These are phyloP conservation scores for Tanacetum coccineum DNA, from an alignment of 129 eudicot species.

Conservation along the genomic window DNA sequence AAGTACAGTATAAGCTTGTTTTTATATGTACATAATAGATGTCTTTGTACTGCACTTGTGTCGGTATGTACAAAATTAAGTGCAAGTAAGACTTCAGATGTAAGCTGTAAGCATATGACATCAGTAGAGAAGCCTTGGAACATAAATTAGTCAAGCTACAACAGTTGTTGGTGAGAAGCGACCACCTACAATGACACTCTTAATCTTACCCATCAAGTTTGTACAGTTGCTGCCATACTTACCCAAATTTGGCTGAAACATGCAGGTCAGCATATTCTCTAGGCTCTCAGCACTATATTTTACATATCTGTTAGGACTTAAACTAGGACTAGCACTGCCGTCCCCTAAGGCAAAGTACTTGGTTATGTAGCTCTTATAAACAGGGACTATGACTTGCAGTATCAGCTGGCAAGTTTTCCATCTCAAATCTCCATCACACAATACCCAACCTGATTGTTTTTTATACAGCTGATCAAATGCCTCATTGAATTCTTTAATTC, in stretches of 20 bases:
- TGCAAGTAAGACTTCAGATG: background rate
- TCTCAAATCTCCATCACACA: slow-evolving; percentile 58
- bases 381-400: slow-evolving; percentile 46
- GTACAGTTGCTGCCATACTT: slow-evolving; percentile 41
- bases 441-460: slow-evolving; percentile 67
- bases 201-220: slow-evolving; percentile 49
- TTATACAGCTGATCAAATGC: slow-evolving; percentile 58
- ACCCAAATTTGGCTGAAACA: slow-evolving; percentile 60
- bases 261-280: slow-evolving; percentile 51
- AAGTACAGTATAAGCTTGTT: background rate
- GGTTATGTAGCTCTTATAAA: slow-evolving; percentile 42
- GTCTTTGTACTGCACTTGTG: background rate
- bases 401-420: slow-evolving; percentile 49
- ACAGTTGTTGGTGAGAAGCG: slow-evolving; percentile 49
- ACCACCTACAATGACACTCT: slow-evolving; percentile 40
- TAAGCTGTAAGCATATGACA: slow-evolving; percentile 1
- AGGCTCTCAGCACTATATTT: slow-evolving; percentile 52
- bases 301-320: slow-evolving; percentile 31
- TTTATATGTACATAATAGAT: slow-evolving; percentile 5
- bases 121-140: background rate
- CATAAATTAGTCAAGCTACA: slow-evolving; percentile 34
- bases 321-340: slow-evolving; percentile 21
- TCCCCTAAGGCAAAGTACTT: slow-evolving; percentile 36
- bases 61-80: slow-evolving; percentile 9
- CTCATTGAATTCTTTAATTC: slow-evolving; percentile 47